Conservation (phyloP, 371 early-diverging fungal genomes). For the Saksenaea oblongispora region DNA sequence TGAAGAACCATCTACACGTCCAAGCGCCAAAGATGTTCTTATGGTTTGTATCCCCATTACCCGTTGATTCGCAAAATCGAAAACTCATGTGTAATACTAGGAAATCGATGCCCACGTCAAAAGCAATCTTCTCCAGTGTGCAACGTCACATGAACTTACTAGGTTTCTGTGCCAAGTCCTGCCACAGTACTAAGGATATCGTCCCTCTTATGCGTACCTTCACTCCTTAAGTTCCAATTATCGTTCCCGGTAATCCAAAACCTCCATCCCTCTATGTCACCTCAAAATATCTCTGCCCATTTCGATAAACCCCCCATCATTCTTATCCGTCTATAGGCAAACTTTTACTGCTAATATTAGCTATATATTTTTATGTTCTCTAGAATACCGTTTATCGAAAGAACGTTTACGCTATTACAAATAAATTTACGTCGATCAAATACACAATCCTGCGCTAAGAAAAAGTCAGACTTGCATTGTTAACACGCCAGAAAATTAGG, state of each 20-base stretch:
- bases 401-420: background rate
- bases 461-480: no score
- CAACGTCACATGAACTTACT: conserved; percentile 20
- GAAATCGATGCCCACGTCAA: conserved; percentile 36
- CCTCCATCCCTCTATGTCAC: background rate
- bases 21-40: conserved; percentile 22
- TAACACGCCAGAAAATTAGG: no score
- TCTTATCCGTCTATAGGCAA: background rate
- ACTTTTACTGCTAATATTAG: background rate
- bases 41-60: conserved; percentile 1
- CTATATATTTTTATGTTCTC: background rate
- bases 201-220: background rate
- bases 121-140: conserved; percentile 21
- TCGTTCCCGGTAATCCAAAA: background rate
- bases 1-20: conserved; percentile 39
- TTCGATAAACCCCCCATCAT: background rate
- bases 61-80: no score
- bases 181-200: conserved; percentile 12
- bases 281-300: background rate
- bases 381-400: background rate
- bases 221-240: background rate
- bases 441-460: no score
- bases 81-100: conserved; percentile 7
- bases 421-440: no score
- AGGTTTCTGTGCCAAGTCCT: conserved; percentile 27